These are phyloP conservation scores for Phaeodactylum tricornutum DNA, from an alignment of 108 stramenopile species.

Conservation along the genomic window DNA sequence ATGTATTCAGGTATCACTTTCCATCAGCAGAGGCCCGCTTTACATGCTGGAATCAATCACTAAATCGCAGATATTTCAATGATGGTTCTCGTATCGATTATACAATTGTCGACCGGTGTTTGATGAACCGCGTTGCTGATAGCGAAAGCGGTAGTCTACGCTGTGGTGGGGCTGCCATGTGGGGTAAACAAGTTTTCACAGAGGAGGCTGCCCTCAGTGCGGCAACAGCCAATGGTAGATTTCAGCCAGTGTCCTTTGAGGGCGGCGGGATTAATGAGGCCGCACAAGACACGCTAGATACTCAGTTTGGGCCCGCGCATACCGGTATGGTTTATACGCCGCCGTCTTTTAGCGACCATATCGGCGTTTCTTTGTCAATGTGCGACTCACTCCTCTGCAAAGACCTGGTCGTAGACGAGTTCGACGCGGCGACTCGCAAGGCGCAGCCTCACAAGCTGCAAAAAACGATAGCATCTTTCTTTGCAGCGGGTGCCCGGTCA, in stretches of 20 bases:
- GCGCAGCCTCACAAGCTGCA: conserved; percentile 87
- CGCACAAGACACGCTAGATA: conserved; percentile 50
- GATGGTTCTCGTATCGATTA: conserved; percentile 86
- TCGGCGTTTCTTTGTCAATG: conserved; percentile 69
- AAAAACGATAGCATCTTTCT: conserved; percentile 63
- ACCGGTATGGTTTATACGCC: conserved; percentile 90
- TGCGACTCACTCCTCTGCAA: conserved; percentile 15
- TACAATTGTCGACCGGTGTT: conserved; percentile 56
- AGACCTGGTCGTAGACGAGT: conserved; percentile 11
- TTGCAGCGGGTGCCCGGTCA: conserved; percentile 28
- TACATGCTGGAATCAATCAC: conserved; percentile 88
- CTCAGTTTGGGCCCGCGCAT: conserved; percentile 65
- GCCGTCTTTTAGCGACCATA: conserved; percentile 85
- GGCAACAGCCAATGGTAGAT: conserved; percentile 68
- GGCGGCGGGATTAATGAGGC: conserved; percentile 78
- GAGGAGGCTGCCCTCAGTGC: conserved; percentile 72
- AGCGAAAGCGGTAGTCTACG: conserved; percentile 33
- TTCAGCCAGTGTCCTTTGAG: conserved; percentile 57
- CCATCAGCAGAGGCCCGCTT: conserved; percentile 72
- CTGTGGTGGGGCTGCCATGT: conserved; percentile 26
- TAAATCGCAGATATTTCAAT: conserved; percentile 74
- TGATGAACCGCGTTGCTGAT: conserved; percentile 30
- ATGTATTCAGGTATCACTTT: conserved; percentile 75
- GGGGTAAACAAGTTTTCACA: conserved; percentile 13
- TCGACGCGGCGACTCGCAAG: conserved; percentile 47